These are phyloP conservation scores for Cardamine occulta DNA, from an alignment of 345 rosid species.

Conservation along the genomic window DNA sequence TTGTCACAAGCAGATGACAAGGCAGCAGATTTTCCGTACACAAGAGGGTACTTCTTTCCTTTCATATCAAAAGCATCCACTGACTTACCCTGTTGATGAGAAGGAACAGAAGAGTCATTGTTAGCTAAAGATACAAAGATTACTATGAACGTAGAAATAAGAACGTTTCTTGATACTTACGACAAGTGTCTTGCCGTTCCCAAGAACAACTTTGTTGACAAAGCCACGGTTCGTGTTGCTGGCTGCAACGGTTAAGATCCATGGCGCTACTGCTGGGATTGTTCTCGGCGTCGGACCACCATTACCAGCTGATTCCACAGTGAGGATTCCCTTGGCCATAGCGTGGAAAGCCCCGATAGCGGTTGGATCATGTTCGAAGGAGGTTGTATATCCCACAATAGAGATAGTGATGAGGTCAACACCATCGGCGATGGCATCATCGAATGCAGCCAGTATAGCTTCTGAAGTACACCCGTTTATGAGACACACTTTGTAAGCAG, in stretches of 20 bases:
- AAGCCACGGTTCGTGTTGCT: no score
- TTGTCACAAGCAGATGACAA: not conserved
- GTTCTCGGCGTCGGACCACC: no score
- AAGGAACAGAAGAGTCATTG: not conserved
- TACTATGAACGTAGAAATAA: not conserved
- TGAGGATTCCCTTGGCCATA: no score
- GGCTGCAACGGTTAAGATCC: no score
- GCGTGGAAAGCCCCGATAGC: no score
- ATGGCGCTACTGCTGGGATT: no score
- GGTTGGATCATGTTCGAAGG: no score
- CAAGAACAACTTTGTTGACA: constrained; percentile 25
- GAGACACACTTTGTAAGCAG: constrained; percentile 45
- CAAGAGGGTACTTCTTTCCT: no score
- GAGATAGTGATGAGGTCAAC: constrained; percentile 51
- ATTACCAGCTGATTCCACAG: no score
- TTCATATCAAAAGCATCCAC: no score
- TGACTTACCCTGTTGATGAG: not conserved
- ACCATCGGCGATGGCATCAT: constrained; percentile 62
- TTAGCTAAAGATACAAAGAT: not conserved
- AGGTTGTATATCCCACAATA: no score
- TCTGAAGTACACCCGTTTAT: no score
- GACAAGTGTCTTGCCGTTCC: constrained; percentile 39
- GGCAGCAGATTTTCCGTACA: constrained; percentile 9
- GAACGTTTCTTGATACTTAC: constrained; percentile 42
- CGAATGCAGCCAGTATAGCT: constrained; percentile 46